A percentile compares a stretch with the other conserved stretches of the same genome.
Conservation (phyloP, 2,329 filamentous ascomycete genomes). For the Monilinia polystroma region DNA sequence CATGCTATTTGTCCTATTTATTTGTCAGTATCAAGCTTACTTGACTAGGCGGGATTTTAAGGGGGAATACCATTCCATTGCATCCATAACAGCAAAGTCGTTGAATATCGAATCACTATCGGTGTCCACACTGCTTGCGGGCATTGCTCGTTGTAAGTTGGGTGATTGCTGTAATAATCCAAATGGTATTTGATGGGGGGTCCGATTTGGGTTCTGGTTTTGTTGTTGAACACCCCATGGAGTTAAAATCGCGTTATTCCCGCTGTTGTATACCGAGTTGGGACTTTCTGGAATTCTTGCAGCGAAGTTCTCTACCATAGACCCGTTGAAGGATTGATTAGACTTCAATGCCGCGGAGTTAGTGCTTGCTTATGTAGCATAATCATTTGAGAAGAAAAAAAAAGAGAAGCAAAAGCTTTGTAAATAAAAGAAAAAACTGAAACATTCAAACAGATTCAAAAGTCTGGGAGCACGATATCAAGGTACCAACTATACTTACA, state of each 20-base stretch:
- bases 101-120: slow-evolving; percentile 53
- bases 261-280: not conserved
- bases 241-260: not conserved
- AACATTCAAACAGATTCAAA: not conserved
- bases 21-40: slow-evolving; percentile 25
- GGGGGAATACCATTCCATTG: slow-evolving; percentile 45
- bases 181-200: slow-evolving; percentile 9
- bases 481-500: not conserved
- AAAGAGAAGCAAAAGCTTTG: not conserved
- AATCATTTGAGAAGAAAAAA: not conserved
- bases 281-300: slow-evolving; percentile 16
- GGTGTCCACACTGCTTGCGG: slow-evolving; percentile 32
- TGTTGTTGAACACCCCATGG: slow-evolving; percentile 15
- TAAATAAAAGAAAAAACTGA: not conserved
- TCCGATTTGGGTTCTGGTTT: slow-evolving; percentile 1
- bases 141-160: slow-evolving; percentile 30
- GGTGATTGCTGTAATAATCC: slow-evolving; percentile 23
- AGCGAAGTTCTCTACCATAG: slow-evolving; percentile 1
- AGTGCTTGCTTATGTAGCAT: not conserved
- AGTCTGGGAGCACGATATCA: not conserved
- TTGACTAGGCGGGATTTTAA: not conserved
- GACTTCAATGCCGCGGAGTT: not conserved
- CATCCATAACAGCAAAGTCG: slow-evolving; percentile 57
- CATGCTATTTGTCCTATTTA: slow-evolving; percentile 37
- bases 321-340: slow-evolving; percentile 18